Percentiles rank a stretch among this genome's conserved stretches.
Conservation (phyloP, 148 eudicot genomes). For the Vaccinium darrowii region DNA sequence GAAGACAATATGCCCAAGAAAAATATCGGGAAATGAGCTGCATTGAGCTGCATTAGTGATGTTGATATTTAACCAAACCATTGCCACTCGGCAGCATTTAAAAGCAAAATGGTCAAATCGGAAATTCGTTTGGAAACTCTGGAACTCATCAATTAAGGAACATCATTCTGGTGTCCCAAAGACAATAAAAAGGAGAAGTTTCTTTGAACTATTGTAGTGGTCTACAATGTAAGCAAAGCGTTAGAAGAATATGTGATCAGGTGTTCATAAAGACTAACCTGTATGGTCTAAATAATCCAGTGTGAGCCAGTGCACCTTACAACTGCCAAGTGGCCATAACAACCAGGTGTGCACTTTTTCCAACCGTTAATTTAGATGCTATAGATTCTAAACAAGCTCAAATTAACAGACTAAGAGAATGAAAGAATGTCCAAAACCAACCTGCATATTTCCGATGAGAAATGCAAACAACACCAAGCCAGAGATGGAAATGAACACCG, state of each 20-base stretch:
- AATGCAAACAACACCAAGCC: constrained; percentile 85
- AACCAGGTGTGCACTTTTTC: neutral
- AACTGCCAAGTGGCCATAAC: neutral
- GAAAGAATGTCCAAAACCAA: constrained; percentile 22
- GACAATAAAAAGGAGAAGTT: neutral
- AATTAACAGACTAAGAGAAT: neutral
- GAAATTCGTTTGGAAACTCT: too few relatives aligned
- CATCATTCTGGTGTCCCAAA: neutral
- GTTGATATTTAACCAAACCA: neutral
- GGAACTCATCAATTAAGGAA: neutral
- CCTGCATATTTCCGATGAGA: constrained; percentile 98
- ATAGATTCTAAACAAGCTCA: neutral
- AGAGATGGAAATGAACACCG: constrained; percentile 67
- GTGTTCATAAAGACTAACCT: neutral
- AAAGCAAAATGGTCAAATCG: neutral
- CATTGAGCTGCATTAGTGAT: neutral
- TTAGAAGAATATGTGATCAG: neutral
- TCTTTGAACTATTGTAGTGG: neutral
- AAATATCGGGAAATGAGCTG: neutral
- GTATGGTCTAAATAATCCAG: neutral
- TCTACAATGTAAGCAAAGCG: neutral
- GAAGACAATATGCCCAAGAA: neutral
- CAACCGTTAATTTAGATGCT: neutral
- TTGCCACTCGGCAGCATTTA: neutral
- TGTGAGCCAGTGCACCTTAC: neutral